Percentiles rank a stretch among this genome's conserved stretches.
phyloP scores from a whole-genome alignment of 2,329 filamentous ascomycete genomes.

The Talaromyces pinophilus region DNA sequence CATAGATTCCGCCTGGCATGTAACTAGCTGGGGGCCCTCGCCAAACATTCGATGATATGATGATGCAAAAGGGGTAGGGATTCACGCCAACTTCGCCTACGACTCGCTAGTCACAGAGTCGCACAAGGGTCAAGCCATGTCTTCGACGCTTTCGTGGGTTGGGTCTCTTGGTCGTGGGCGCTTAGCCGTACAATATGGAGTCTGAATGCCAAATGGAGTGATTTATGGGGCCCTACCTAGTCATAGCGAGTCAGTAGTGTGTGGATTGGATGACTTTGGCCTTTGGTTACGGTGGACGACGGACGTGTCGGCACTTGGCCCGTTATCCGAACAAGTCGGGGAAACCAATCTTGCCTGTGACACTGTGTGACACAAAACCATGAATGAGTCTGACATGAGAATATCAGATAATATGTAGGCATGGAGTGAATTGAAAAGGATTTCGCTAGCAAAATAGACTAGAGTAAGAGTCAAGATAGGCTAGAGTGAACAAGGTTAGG shows the following conservation, averaged over 20 bases:
- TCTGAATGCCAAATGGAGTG: not conserved
- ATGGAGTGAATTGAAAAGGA: not conserved
- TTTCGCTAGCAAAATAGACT: not conserved
- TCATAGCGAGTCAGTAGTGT: conserved; percentile 3
- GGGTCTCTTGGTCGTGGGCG: not conserved
- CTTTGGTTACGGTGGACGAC: not conserved
- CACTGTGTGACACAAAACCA: not conserved
- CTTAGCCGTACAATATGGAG: not conserved
- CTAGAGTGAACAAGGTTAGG: conserved; percentile 6
- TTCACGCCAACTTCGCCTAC: not conserved
- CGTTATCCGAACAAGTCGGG: not conserved
- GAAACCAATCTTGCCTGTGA: not conserved
- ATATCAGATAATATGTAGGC: not conserved
- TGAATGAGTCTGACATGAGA: not conserved
- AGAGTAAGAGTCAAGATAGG: not conserved
- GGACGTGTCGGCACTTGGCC: not conserved
- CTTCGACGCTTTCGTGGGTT: not conserved
- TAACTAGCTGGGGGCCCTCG: not conserved
- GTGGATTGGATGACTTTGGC: not conserved
- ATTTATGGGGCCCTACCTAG: not conserved
- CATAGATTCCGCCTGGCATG: not conserved
- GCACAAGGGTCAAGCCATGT: not conserved
- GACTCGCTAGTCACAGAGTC: not conserved
- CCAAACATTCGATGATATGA: not conserved
- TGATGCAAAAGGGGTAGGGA: not conserved